Base-by-base conservation (phyloP, 2,329 filamentous ascomycete genomes). In the Phialocephala sp. region DNA sequence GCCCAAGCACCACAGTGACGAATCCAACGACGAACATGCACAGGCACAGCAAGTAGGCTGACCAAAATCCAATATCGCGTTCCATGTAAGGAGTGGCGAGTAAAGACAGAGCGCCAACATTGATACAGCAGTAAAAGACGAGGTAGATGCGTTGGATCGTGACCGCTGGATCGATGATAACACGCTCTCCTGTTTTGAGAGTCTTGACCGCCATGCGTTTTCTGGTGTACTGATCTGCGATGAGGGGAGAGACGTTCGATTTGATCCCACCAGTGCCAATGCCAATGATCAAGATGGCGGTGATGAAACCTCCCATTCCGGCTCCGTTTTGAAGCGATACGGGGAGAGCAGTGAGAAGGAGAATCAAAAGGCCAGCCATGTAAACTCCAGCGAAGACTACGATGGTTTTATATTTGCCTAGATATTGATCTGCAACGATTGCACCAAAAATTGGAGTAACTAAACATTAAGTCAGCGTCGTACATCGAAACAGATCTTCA, bases 41-140 rank as follows among this genome's bases (percentile, higher is more conserved):
- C 59, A 87, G 85, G 67, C 68, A 71, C 8, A 72, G 43, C 78
- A 64, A 82, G 75, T 68, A 81, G 70, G 77, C 80, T 79, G 64
- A 81, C 81, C 72, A 85, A 72, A 82, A 83, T 79, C 80, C 83
- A 80, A 71, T 80, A 78, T 69, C 82, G 61, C 76, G 76, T 66
- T 82, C 80, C 6, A 79, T 71, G 27, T 81, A 81, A 0, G 76
- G 76, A 4, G 78, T 80, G 1, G 77, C 76, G 8, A 80, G 66
- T 58, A 83, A 85, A 37, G 82, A 76, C 9, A 74, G 64, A 27
- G 87, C 84, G 45, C 90, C 90, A 14, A 90, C 72, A 73, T 91
- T 91, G 79, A 91, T 88, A 71, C 88, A 84, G 65, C 89, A 81
- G 78, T 92, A 92, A 75, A 91, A 92, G 76, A 67, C 62, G 11